These are phyloP conservation scores for Elaeagnus macrophylla DNA, from an alignment of 306 rosid genomes.

Conservation along the genomic window DNA sequence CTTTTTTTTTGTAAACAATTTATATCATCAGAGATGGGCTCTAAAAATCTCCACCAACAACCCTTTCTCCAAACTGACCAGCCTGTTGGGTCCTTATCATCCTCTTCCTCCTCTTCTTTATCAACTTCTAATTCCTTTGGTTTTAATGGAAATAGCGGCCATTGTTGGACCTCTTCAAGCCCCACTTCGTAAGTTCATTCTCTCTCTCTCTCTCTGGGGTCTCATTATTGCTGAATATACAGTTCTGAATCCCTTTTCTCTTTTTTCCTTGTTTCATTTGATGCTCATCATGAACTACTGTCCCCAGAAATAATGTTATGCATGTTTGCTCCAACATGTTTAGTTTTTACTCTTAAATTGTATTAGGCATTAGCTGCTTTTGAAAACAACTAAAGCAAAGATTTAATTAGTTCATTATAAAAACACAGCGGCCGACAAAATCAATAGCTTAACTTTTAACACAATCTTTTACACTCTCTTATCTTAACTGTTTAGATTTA, in stretches of 20 bases:
- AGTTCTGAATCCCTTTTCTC: constrained; percentile 5
- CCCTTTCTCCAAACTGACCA: constrained; percentile 46
- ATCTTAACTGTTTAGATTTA: too few species aligned
- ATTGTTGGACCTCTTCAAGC: constrained; percentile 39
- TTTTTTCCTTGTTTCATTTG: neutral
- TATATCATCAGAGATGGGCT: constrained; percentile 37
- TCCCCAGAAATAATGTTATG: too few species aligned
- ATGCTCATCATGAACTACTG: too few species aligned
- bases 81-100: constrained; percentile 10
- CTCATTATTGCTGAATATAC: constrained; percentile 2
- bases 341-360: too few species aligned
- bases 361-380: too few species aligned
- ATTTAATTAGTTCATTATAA: too few species aligned
- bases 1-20: constrained; percentile 11
- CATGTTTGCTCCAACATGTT: too few species aligned
- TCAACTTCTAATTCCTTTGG: constrained; percentile 36
- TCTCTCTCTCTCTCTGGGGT: constrained; percentile 3
- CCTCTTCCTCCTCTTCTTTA: constrained; percentile 32
- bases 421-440: too few species aligned
- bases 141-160: constrained; percentile 21
- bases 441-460: too few species aligned
- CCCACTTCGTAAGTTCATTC: constrained; percentile 42
- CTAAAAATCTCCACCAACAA: constrained; percentile 57
- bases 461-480: too few species aligned
- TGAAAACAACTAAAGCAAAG: too few species aligned